These are phyloP conservation scores for Metschnikowia noctiluminum DNA, from an alignment of 805 yeast species.

Conservation along the genomic window DNA sequence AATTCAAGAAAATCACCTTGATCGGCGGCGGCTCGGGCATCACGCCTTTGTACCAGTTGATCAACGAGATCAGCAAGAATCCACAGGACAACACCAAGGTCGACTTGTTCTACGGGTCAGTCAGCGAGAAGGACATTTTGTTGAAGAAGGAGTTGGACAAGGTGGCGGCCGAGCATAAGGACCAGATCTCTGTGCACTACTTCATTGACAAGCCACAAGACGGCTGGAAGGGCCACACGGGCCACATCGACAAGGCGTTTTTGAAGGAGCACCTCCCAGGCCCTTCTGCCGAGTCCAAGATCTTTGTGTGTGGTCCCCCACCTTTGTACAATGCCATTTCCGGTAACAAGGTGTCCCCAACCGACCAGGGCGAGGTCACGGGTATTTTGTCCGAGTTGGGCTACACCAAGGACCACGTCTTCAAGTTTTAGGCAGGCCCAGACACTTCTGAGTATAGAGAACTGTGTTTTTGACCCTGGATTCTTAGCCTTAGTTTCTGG, in stretches of 20 bases:
- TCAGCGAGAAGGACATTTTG: conserved; percentile 75
- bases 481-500: too few relatives aligned
- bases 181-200: conserved; percentile 73
- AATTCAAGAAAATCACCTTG: conserved; percentile 72
- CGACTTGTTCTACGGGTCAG: conserved; percentile 74
- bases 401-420: conserved; percentile 80
- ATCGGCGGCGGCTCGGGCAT: conserved; percentile 98
- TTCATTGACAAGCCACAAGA: conserved; percentile 68
- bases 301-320: conserved; percentile 96
- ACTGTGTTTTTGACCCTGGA: too few relatives aligned
- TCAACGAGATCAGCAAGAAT: conserved; percentile 71
- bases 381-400: conserved; percentile 90
- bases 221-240: conserved; percentile 57
- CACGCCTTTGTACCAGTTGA: conserved; percentile 89
- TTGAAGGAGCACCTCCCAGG: conserved; percentile 58
- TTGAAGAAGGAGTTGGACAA: conserved; percentile 74
- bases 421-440: conserved; percentile 58
- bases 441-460: too few relatives aligned
- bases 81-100: conserved; percentile 89
- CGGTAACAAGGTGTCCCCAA: conserved; percentile 78
- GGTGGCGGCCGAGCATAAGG: conserved; percentile 63
- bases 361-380: conserved; percentile 91
- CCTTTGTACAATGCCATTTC: conserved; percentile 83
- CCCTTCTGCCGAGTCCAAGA: conserved; percentile 56
- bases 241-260: conserved; percentile 76